Conservation (phyloP, 169 alveolate genomes). For the Plasmodium knowlesi region DNA sequence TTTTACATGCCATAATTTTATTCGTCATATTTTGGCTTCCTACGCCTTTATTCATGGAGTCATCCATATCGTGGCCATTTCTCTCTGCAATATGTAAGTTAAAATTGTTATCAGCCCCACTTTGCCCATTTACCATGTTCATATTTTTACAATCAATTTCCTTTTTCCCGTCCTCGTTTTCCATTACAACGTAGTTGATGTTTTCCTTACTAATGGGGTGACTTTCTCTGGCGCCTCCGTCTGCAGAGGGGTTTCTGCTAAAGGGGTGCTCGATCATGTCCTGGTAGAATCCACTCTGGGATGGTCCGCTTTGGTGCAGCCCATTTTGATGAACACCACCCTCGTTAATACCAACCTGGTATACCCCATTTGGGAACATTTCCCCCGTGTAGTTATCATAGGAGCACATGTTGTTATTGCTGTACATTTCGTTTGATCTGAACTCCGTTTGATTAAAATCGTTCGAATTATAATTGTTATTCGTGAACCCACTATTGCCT, state of each 20-base stretch:
- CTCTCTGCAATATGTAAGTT: background rate
- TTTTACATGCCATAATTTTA: background rate
- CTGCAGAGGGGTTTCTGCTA: background rate
- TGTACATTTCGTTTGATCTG: background rate
- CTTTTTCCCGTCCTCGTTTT: slow-evolving; percentile 2
- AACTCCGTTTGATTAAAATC: background rate
- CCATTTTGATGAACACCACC: slow-evolving; percentile 1
- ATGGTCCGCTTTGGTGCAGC: background rate
- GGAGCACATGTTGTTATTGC: background rate
- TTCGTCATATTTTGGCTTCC: background rate
- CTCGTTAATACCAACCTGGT: slow-evolving; percentile 3
- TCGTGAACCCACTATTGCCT: slow-evolving; percentile 6
- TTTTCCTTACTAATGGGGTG: background rate
- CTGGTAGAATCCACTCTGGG: slow-evolving; percentile 1
- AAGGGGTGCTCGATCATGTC: slow-evolving; percentile 6
- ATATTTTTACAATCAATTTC: slow-evolving; percentile 3
- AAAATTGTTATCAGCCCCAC: background rate
- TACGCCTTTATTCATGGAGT: slow-evolving; percentile 1
- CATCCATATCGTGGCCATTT: background rate
- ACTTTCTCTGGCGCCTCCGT: background rate
- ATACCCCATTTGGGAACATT: slow-evolving; percentile 6
- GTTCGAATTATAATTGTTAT: background rate
- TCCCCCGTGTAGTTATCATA: slow-evolving; percentile 8
- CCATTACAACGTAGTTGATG: background rate
- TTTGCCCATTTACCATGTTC: background rate